phyloP scores from a whole-genome alignment of 176 grass and related monocot species.

The Raddia distichophylla region DNA sequence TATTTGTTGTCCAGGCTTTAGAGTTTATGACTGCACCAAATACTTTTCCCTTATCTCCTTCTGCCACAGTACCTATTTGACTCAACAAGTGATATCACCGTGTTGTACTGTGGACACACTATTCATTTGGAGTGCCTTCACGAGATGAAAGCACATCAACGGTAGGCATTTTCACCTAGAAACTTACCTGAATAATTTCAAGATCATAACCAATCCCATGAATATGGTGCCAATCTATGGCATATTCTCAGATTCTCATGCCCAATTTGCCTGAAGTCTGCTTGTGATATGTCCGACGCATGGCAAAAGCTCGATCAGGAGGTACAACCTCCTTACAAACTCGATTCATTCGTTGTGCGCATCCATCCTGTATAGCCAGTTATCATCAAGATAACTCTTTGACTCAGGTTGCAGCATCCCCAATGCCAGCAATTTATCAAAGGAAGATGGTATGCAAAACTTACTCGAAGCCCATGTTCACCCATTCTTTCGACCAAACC shows the following conservation, averaged over 20 bases:
- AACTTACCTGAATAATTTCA: not conserved
- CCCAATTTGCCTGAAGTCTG: constrained; percentile 72
- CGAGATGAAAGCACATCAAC: constrained; percentile 63
- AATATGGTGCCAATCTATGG: not conserved
- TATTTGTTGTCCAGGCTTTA: not conserved
- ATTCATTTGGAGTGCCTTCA: constrained; percentile 78
- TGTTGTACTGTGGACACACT: constrained; percentile 67
- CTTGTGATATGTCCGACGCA: constrained; percentile 68
- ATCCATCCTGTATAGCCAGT: not conserved
- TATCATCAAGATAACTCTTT: not conserved
- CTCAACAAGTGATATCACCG: constrained; percentile 66
- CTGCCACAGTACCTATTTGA: constrained; percentile 67
- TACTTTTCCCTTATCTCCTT: not conserved
- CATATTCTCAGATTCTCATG: constrained; percentile 62
- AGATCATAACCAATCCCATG: not conserved
- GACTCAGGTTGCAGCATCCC: constrained; percentile 64
- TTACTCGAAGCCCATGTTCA: not conserved
- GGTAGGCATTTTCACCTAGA: constrained; percentile 44
- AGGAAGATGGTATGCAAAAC: constrained; percentile 69
- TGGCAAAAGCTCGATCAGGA: constrained; percentile 80
- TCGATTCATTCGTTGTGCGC: not conserved
- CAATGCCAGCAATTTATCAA: constrained; percentile 71
- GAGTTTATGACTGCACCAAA: not conserved
- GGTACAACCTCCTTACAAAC: constrained; percentile 42
- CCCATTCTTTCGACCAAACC: too few relatives aligned